These are phyloP conservation scores for Hypoxylon sp. DNA, from an alignment of 2,329 filamentous ascomycete species.

Conservation along the genomic window DNA sequence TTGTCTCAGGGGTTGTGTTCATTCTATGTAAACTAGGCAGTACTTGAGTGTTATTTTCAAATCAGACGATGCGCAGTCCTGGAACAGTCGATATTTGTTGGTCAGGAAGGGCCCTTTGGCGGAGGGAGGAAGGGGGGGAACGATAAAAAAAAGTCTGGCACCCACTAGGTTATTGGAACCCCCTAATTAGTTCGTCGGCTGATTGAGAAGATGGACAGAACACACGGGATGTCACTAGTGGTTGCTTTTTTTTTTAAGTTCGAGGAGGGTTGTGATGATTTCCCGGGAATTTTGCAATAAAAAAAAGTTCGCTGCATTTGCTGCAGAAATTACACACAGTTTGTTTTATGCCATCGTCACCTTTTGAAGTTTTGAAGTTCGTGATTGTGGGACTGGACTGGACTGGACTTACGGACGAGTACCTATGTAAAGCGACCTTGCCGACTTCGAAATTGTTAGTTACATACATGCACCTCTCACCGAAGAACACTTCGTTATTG, in stretches of 20 bases:
- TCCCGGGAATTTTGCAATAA: constrained; percentile 49
- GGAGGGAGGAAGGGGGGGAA: constrained; percentile 11
- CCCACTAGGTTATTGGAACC: constrained; percentile 27
- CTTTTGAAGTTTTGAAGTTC: not conserved
- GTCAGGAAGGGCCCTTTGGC: constrained; percentile 23
- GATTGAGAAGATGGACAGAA: constrained; percentile 27
- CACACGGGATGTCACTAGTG: constrained; percentile 26
- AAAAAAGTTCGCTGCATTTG: constrained; percentile 47
- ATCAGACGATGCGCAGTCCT: constrained; percentile 34
- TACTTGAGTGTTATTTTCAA: constrained; percentile 35
- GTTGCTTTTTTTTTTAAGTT: constrained; percentile 23
- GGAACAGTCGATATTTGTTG: constrained; percentile 33
- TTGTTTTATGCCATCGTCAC: not conserved
- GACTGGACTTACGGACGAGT: no score
- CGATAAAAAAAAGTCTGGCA: constrained; percentile 34
- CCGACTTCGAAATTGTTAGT: constrained; percentile 4
- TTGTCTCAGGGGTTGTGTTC: constrained; percentile 42
- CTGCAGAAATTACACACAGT: not conserved
- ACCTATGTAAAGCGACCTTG: not conserved
- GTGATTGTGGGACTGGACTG: no score
- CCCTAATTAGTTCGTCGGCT: constrained; percentile 39
- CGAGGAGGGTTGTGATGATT: constrained; percentile 44
- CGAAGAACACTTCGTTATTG: no score
- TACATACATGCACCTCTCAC: not conserved
- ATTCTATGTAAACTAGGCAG: constrained; percentile 52